Conservation (phyloP, 257 asterid genomes). For the Gentiana straminea region DNA sequence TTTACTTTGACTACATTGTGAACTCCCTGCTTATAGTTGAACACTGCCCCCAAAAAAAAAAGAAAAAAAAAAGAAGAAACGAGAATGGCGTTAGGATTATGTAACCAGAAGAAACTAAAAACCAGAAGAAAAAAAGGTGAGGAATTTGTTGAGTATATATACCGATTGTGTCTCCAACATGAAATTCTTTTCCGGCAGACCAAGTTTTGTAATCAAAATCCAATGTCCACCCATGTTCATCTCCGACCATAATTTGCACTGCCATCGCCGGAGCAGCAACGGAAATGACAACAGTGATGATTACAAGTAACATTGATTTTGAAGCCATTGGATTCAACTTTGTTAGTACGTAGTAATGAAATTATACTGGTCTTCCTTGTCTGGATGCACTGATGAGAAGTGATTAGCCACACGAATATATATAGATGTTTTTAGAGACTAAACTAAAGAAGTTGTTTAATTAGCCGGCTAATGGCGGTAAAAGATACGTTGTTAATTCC, state of each 20-base stretch:
- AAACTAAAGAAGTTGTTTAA: too few relatives aligned
- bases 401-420: too few relatives aligned
- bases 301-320: neutral
- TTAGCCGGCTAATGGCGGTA: too few relatives aligned
- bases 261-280: constrained; percentile 17
- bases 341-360: too few relatives aligned
- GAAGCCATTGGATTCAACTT: neutral
- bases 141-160: neutral
- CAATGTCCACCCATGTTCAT: constrained; percentile 27
- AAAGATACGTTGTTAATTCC: too few relatives aligned
- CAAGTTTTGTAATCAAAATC: constrained; percentile 18
- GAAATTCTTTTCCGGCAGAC: constrained; percentile 22
- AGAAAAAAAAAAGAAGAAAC: too few relatives aligned
- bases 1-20: constrained; percentile 12
- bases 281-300: constrained; percentile 2
- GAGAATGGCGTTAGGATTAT: too few relatives aligned
- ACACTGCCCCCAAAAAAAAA: constrained; percentile 11
- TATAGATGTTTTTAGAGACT: too few relatives aligned
- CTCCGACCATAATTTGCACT: constrained; percentile 30
- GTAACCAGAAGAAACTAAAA: too few relatives aligned
- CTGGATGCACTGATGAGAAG: too few relatives aligned
- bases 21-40: constrained; percentile 7
- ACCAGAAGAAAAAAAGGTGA: too few relatives aligned
- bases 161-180: constrained; percentile 18
- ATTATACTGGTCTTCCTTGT: too few relatives aligned